phyloP scores from a whole-genome alignment of 495 filamentous ascomycete species.

The Hapsidospora chrysogenum region DNA sequence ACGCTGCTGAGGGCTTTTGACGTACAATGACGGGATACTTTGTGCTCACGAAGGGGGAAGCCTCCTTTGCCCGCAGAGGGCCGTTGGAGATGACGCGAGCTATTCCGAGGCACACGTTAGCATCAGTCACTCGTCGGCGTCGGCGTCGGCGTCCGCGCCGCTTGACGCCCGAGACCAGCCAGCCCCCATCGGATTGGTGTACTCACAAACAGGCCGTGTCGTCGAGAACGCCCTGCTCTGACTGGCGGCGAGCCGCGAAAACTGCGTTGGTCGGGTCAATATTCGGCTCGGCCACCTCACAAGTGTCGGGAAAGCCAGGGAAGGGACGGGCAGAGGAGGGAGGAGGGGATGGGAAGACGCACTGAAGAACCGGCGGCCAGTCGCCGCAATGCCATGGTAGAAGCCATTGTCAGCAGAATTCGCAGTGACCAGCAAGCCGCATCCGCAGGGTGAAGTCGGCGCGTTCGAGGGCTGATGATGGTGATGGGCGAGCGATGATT shows the following conservation, averaged over 20 bases:
- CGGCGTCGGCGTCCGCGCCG: slow-evolving; percentile 5
- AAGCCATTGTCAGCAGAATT: slow-evolving; percentile 21
- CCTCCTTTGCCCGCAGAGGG: slow-evolving; percentile 82
- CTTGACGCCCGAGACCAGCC: slow-evolving; percentile 5
- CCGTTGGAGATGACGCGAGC: slow-evolving; percentile 65
- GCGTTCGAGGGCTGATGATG: background rate
- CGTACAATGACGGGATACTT: slow-evolving; percentile 90
- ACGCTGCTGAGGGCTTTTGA: slow-evolving; percentile 5
- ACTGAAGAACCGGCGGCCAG: slow-evolving; percentile 26
- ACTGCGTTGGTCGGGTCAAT: slow-evolving; percentile 11
- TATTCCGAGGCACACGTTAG: slow-evolving; percentile 2
- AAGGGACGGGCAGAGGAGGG: background rate
- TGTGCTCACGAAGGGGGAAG: slow-evolving; percentile 60
- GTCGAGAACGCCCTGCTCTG: slow-evolving; percentile 70
- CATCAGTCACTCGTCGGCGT: no score
- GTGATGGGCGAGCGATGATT: background rate
- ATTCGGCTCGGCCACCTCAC: slow-evolving; percentile 6
- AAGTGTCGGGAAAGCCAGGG: slow-evolving; percentile 4
- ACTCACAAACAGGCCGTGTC: slow-evolving; percentile 62
- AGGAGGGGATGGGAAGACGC: slow-evolving; percentile 8
- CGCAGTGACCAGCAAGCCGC: background rate
- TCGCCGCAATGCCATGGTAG: slow-evolving; percentile 34
- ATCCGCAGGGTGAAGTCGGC: background rate
- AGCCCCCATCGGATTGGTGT: slow-evolving; percentile 3
- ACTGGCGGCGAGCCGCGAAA: slow-evolving; percentile 27